phyloP scores from a whole-genome alignment of 179 eudicot genomes.

The Heliamphora pulchella region DNA sequence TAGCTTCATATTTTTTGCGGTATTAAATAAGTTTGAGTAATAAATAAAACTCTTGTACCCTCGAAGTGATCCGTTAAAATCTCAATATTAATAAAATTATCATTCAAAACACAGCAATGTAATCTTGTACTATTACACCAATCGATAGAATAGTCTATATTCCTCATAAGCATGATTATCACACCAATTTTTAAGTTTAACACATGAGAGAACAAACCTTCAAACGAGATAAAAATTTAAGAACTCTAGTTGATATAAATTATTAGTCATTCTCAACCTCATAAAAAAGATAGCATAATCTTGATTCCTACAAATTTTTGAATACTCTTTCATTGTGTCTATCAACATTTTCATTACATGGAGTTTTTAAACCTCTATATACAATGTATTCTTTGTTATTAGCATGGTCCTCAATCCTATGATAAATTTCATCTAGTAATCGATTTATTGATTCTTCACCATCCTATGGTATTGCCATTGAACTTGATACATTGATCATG shows the following conservation, averaged over 20 bases:
- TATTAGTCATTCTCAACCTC: background rate
- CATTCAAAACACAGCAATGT: background rate
- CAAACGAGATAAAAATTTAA: background rate
- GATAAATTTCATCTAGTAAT: background rate
- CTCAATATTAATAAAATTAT: too few species aligned
- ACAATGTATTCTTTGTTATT: background rate
- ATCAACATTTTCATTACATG: background rate
- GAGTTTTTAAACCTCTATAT: background rate
- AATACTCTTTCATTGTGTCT: background rate
- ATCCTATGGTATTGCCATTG: background rate
- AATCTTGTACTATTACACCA: background rate
- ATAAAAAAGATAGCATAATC: background rate
- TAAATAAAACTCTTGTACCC: too few species aligned
- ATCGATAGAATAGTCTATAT: background rate
- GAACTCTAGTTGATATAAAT: background rate
- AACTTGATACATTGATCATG: background rate
- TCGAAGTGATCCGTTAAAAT: background rate
- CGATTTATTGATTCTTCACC: slow-evolving; percentile 5
- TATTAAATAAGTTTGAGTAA: too few species aligned
- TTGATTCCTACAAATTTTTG: background rate
- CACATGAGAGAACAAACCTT: background rate
- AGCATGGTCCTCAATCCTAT: background rate
- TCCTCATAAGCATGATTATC: too few species aligned
- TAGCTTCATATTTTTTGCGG: too few species aligned
- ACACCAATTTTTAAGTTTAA: background rate